phyloP scores from a whole-genome alignment of 2,329 filamentous ascomycete species.

The Bipolaris cookei region DNA sequence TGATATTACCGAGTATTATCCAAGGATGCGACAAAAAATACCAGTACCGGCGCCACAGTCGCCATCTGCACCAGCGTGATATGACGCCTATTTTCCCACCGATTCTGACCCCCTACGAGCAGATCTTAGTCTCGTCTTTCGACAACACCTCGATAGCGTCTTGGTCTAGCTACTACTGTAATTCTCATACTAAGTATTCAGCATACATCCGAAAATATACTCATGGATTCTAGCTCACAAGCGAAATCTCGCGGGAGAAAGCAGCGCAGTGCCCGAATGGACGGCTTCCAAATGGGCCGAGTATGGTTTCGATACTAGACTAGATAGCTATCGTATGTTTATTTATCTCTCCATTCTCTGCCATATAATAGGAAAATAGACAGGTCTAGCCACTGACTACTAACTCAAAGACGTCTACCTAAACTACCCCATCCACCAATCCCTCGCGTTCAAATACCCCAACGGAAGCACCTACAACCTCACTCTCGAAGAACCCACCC shows the following conservation, averaged over 20 bases:
- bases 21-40: slow-evolving; percentile 9
- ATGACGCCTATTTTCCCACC: slow-evolving; percentile 37
- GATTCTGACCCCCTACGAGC: slow-evolving; percentile 41
- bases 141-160: slow-evolving; percentile 47
- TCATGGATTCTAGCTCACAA: slow-evolving; percentile 31
- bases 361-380: too few species aligned
- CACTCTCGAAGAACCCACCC: slow-evolving; percentile 39
- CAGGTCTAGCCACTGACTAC: background rate
- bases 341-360: background rate
- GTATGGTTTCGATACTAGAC: slow-evolving; percentile 37
- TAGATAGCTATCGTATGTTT: slow-evolving; percentile 43
- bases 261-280: slow-evolving; percentile 48
- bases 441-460: slow-evolving; percentile 36
- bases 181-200: background rate
- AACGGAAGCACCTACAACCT: slow-evolving; percentile 40
- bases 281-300: slow-evolving; percentile 42
- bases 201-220: background rate
- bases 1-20: background rate
- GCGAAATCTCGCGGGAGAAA: slow-evolving; percentile 37
- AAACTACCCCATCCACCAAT: slow-evolving; percentile 47
- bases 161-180: slow-evolving; percentile 46
- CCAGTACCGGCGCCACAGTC: slow-evolving; percentile 17
- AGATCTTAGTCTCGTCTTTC: slow-evolving; percentile 48
- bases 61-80: slow-evolving; percentile 31
- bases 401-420: slow-evolving; percentile 20